These are phyloP conservation scores for Leucosporidium creatinivorum DNA, from an alignment of 768 basidiomycete species.

Conservation along the genomic window DNA sequence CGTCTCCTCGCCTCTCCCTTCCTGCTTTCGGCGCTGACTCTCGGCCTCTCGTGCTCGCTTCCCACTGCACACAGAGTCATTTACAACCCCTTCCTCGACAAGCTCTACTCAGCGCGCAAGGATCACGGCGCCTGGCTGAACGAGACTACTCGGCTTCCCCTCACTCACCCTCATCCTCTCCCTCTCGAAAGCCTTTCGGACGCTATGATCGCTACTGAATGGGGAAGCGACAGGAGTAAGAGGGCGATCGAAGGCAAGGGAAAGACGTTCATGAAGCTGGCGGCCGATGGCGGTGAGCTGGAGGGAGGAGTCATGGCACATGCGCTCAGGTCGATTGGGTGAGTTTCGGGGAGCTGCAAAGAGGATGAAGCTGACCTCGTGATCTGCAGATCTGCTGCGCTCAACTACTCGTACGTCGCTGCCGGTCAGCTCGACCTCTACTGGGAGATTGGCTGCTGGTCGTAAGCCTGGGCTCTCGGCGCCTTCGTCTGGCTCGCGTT, in stretches of 20 bases:
- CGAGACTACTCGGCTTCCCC: slow-evolving; percentile 55
- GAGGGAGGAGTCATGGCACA: slow-evolving; percentile 75
- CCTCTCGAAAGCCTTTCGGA: slow-evolving; percentile 62
- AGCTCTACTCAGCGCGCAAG: slow-evolving; percentile 72
- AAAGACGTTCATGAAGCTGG: slow-evolving; percentile 62
- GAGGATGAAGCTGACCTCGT: neutral
- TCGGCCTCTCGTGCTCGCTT: neutral
- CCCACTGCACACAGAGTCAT: slow-evolving; percentile 51
- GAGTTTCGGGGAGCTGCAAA: slow-evolving; percentile 38
- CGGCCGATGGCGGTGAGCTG: slow-evolving; percentile 60
- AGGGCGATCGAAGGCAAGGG: slow-evolving; percentile 40
- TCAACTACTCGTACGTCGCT: slow-evolving; percentile 77
- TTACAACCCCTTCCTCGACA: slow-evolving; percentile 83
- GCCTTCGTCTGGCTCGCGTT: neutral
- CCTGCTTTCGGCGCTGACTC: neutral
- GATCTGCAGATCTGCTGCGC: slow-evolving; percentile 49
- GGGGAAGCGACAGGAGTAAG: slow-evolving; percentile 51
- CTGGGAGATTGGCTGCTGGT: slow-evolving; percentile 75
- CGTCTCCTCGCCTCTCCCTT: neutral
- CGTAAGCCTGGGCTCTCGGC: slow-evolving; percentile 39
- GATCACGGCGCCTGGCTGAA: slow-evolving; percentile 74
- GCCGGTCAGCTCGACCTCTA: slow-evolving; percentile 51
- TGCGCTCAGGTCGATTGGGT: slow-evolving; percentile 72
- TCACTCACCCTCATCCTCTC: slow-evolving; percentile 48
- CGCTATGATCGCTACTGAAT: slow-evolving; percentile 73